phyloP scores from a whole-genome alignment of 2,329 filamentous ascomycete species.

The Juglanconis juglandina region DNA sequence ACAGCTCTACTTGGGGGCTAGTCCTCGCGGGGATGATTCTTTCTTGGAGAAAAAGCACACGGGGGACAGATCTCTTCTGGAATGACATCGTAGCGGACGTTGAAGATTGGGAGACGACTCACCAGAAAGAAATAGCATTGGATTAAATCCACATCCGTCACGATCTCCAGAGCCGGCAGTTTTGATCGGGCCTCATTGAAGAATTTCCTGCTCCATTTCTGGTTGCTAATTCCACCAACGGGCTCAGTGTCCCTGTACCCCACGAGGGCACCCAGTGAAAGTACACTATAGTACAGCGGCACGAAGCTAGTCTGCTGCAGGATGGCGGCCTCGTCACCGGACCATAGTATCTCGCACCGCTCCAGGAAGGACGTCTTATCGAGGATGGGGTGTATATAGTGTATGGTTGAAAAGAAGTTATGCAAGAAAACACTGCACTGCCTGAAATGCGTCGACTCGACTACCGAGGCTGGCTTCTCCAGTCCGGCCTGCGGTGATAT shows the following conservation, averaged over 20 bases:
- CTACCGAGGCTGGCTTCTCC: conserved; percentile 7
- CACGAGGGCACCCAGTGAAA: conserved; percentile 44
- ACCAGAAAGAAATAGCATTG: conserved; percentile 46
- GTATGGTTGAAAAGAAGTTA: conserved; percentile 45
- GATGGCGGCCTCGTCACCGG: conserved; percentile 20
- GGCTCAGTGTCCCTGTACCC: conserved; percentile 40
- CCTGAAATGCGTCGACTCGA: conserved; percentile 32
- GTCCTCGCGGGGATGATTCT: no score
- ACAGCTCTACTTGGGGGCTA: no score
- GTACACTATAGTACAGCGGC: conserved; percentile 43
- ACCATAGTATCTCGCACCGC: conserved; percentile 42
- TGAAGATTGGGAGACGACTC: background rate
- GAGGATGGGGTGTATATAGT: conserved; percentile 33
- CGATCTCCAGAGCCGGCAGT: conserved; percentile 37
- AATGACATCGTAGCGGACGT: no score
- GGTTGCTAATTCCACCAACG: conserved; percentile 39
- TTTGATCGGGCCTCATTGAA: conserved; percentile 40
- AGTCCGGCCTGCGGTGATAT: background rate
- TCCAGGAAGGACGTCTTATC: conserved; percentile 39
- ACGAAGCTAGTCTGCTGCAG: conserved; percentile 37
- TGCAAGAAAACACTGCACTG: conserved; percentile 44
- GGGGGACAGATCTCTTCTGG: background rate
- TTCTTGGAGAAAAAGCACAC: no score
- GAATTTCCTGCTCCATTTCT: conserved; percentile 44
- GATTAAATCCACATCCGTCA: conserved; percentile 44